Evolutionary conservation across 2,329 filamentous ascomycete genomes (phyloP).

Genomic region (Diaporthe australafricana): DNA sequence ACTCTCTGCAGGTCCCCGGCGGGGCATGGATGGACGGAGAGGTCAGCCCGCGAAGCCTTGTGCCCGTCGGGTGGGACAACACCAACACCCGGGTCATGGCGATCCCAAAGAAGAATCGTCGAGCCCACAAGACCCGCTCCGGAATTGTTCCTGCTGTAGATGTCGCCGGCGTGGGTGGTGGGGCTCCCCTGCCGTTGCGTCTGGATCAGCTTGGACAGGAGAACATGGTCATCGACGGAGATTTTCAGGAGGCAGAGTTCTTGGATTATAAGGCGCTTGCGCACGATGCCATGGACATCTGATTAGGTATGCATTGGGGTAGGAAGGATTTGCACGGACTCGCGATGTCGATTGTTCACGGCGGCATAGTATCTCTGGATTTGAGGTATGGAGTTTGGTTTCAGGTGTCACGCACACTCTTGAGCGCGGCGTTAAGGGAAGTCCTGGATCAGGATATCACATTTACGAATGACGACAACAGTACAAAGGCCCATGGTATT

Average conservation of each 20-base stretch:
- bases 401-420: conserved; percentile 24
- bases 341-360: neutral
- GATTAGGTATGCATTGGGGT: conserved; percentile 14
- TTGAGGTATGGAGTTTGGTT: conserved; percentile 12
- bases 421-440: conserved; percentile 33
- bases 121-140: conserved; percentile 29
- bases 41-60: conserved; percentile 53
- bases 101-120: conserved; percentile 50
- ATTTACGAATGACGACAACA: neutral
- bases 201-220: conserved; percentile 54
- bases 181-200: neutral
- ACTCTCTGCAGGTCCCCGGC: conserved; percentile 34
- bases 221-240: conserved; percentile 56
- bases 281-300: conserved; percentile 55
- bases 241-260: conserved; percentile 79
- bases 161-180: conserved; percentile 29
- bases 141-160: conserved; percentile 41
- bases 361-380: neutral
- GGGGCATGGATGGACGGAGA: conserved; percentile 51
- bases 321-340: conserved; percentile 42
- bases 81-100: conserved; percentile 61
- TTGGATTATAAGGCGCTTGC: conserved; percentile 55
- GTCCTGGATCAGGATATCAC: neutral
- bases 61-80: conserved; percentile 52
- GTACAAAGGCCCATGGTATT: neutral